These are phyloP conservation scores for Senna siamea DNA, from an alignment of 306 rosid species.

Conservation along the genomic window DNA sequence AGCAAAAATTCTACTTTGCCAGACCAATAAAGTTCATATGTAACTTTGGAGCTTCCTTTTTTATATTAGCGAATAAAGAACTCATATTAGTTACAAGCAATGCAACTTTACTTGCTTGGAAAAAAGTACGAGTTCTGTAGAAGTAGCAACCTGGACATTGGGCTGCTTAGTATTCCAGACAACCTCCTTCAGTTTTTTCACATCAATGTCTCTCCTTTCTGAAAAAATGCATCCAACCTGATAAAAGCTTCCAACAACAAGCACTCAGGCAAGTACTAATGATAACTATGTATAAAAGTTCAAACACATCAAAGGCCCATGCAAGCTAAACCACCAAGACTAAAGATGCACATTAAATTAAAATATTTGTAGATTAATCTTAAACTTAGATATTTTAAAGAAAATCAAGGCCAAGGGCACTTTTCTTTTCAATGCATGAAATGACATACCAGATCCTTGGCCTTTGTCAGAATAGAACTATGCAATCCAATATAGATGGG, in stretches of 20 bases:
- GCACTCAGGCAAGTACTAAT: background rate
- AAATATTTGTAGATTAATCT: background rate
- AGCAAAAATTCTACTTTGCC: conserved; percentile 5
- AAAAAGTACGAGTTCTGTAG: conserved; percentile 22
- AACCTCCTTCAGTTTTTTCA: conserved; percentile 52
- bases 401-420: background rate
- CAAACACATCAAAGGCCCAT: background rate
- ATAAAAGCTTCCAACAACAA: conserved; percentile 23
- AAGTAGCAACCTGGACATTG: conserved; percentile 68
- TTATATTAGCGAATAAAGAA: conserved; percentile 15
- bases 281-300: background rate
- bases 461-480: background rate
- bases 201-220: conserved; percentile 56
- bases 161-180: conserved; percentile 48
- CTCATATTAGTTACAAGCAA: conserved; percentile 26
- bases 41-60: conserved; percentile 11
- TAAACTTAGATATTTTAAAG: background rate
- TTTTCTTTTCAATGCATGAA: background rate
- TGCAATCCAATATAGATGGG: background rate
- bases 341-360: background rate
- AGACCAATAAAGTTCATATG: conserved; percentile 2
- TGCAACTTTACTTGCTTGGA: conserved; percentile 11
- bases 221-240: conserved; percentile 81
- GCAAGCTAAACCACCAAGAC: background rate
- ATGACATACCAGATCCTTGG: background rate